Percentiles rank a stretch among this genome's conserved stretches.
These are phyloP conservation scores for Chalciporus pseudorubinellus DNA, from an alignment of 768 basidiomycete genomes.

Conservation along the genomic window DNA sequence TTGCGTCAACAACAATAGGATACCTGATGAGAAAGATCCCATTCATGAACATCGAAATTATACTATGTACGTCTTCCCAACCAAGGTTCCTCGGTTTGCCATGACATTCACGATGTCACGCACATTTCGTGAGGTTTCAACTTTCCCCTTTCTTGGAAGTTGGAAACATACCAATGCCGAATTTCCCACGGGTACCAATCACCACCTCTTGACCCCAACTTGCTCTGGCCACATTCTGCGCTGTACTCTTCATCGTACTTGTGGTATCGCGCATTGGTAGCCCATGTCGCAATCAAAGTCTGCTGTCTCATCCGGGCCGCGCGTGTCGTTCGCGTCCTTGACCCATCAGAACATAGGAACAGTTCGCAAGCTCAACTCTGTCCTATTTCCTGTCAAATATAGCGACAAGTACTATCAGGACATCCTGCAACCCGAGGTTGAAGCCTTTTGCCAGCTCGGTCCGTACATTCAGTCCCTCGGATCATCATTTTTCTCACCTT, in stretches of 20 bases:
- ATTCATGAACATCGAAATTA: conserved; percentile 16
- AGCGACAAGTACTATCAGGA: conserved; percentile 85
- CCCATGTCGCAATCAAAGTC: conserved; percentile 26
- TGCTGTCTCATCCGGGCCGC: conserved; percentile 26
- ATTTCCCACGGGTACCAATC: conserved; percentile 24
- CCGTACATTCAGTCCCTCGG: conserved; percentile 33
- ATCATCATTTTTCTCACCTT: conserved; percentile 21
- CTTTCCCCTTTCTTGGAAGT: background rate
- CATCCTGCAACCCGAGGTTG: conserved; percentile 71
- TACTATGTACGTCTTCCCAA: conserved; percentile 16
- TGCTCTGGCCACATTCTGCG: conserved; percentile 17
- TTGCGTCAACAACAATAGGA: conserved; percentile 23
- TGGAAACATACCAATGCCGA: background rate
- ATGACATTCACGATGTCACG: background rate
- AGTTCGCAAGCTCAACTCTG: conserved; percentile 57
- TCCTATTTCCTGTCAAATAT: conserved; percentile 88
- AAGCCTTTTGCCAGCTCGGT: conserved; percentile 89
- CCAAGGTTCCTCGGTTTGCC: conserved; percentile 8
- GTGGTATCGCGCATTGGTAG: conserved; percentile 1
- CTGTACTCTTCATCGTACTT: conserved; percentile 20
- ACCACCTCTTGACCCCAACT: conserved; percentile 8
- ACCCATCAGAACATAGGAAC: conserved; percentile 84
- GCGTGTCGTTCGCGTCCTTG: conserved; percentile 69
- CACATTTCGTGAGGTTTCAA: background rate
- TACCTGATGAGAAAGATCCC: conserved; percentile 22